Evolutionary conservation across 176 grass and related monocot species (phyloP), one percentile per base, ranked within the genome.

Genomic region (Bromus sterilis): DNA sequence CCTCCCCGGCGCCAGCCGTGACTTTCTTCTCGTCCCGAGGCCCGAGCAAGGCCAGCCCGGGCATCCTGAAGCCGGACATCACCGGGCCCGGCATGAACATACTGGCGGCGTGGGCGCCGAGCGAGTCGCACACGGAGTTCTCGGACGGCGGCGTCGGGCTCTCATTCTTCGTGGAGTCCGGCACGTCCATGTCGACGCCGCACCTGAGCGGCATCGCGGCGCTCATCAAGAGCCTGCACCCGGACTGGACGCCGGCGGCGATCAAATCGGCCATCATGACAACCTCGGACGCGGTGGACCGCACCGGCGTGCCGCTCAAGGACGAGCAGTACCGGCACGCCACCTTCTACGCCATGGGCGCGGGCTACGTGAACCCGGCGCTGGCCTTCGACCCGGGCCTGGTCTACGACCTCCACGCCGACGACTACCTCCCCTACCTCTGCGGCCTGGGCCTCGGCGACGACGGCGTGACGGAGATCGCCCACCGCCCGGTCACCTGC

Each of bases 221-320:
- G 30, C 83, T 97, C 4, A 71, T 97, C 75, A 97, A 90, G 81
- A 77, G 85, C 48, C 32, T 86, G 43, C 91, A 97, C 66, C 91
- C 91, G 2, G 76, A 88, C 28, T 97, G 94, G 94, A 80, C 94
- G 0, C 94, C 94, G 0, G 91, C 94, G 1, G 91, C 87, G 3
- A 92, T 97, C 80, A 97, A 97, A 48, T 97, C 94, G n/a, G 94
- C 94, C 9, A 97, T 97, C 85, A 94, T 97, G 87, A 97, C 94
- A 4, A 86, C 87, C 11, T 94, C 94, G 20, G 91, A 97, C 71
- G 66, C 79, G 7, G 75, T 75, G 4, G 91, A 87, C 86, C 79
- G 70, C 51, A 81, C 86, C 0, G 89, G 87, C 12, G 24, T 91
- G 33, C 94, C 89, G 4, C 94, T 97, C 78, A 86, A 90, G 75